phyloP scores from a whole-genome alignment of 768 basidiomycete species.

The Chalciporus pseudorubinellus region DNA sequence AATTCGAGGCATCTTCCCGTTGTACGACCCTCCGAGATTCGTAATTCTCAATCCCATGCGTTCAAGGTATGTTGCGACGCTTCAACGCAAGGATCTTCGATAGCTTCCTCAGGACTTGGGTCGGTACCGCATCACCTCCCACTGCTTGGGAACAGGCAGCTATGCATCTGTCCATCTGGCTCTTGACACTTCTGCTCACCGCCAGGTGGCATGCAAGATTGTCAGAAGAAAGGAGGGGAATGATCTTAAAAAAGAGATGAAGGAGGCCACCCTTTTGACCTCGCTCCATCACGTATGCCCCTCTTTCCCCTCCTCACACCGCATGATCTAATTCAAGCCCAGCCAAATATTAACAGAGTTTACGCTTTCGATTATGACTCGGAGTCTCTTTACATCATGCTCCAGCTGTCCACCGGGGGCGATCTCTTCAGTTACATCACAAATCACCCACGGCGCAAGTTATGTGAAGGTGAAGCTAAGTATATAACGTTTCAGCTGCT shows the following conservation, averaged over 20 bases:
- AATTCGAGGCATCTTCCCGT: conserved; percentile 48
- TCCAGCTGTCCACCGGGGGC: conserved; percentile 82
- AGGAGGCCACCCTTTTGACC: conserved; percentile 74
- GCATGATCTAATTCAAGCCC: background rate
- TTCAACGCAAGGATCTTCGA: background rate
- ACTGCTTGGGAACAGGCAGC: conserved; percentile 76
- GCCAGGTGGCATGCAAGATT: conserved; percentile 84
- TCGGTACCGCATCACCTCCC: conserved; percentile 69
- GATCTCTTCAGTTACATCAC: conserved; percentile 87
- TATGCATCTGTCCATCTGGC: conserved; percentile 84
- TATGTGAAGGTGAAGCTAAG: conserved; percentile 80
- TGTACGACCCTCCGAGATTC: conserved; percentile 55
- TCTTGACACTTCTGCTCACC: conserved; percentile 56
- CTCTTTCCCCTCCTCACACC: background rate
- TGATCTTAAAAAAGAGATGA: conserved; percentile 54
- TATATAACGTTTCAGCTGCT: conserved; percentile 81
- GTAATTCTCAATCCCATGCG: conserved; percentile 50
- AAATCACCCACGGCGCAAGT: conserved; percentile 49
- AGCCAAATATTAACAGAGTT: conserved; percentile 84
- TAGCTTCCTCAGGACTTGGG: conserved; percentile 50
- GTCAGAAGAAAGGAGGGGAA: conserved; percentile 57
- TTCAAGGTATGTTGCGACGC: conserved; percentile 45
- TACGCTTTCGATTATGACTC: conserved; percentile 64
- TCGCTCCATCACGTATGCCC: conserved; percentile 63
- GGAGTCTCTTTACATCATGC: conserved; percentile 76